These are phyloP conservation scores for Arthrobotrys sinensis DNA, from an alignment of 2,329 filamentous ascomycete genomes.

Conservation along the genomic window DNA sequence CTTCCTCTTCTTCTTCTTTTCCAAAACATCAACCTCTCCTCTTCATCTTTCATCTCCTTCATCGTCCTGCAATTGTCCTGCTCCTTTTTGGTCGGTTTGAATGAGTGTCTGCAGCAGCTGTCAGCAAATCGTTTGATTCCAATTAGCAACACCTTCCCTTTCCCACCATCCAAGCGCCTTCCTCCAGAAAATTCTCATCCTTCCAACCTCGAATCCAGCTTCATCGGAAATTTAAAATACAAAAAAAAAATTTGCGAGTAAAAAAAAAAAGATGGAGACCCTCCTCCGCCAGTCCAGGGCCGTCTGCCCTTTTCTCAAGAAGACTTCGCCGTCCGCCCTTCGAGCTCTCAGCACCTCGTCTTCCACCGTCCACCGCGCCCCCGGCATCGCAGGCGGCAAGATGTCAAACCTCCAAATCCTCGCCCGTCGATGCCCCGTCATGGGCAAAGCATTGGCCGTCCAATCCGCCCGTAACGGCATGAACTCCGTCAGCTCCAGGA, in stretches of 20 bases:
- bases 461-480: slow-evolving; percentile 73
- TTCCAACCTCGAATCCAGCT: slow-evolving; percentile 16
- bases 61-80: slow-evolving; percentile 2
- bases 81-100: neutral
- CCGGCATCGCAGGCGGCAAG: slow-evolving; percentile 86
- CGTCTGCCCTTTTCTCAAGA: slow-evolving; percentile 97
- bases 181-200: slow-evolving; percentile 3
- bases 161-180: slow-evolving; percentile 2
- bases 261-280: slow-evolving; percentile 79
- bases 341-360: slow-evolving; percentile 86
- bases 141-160: slow-evolving; percentile 43
- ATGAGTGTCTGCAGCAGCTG: neutral
- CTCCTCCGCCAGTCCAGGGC: slow-evolving; percentile 94
- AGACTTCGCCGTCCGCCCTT: slow-evolving; percentile 90
- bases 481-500: slow-evolving; percentile 66
- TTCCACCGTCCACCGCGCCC: slow-evolving; percentile 71
- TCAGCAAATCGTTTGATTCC: slow-evolving; percentile 35
- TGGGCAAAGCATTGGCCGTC: slow-evolving; percentile 96
- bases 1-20: slow-evolving; percentile 3
- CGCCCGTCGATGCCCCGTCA: slow-evolving; percentile 95
- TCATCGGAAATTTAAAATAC: slow-evolving; percentile 18
- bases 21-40: neutral
- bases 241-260: slow-evolving; percentile 4
- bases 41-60: slow-evolving; percentile 5
- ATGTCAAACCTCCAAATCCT: slow-evolving; percentile 98